phyloP scores from a whole-genome alignment of 73 alveolate species.

The Strombidium stylifer region DNA sequence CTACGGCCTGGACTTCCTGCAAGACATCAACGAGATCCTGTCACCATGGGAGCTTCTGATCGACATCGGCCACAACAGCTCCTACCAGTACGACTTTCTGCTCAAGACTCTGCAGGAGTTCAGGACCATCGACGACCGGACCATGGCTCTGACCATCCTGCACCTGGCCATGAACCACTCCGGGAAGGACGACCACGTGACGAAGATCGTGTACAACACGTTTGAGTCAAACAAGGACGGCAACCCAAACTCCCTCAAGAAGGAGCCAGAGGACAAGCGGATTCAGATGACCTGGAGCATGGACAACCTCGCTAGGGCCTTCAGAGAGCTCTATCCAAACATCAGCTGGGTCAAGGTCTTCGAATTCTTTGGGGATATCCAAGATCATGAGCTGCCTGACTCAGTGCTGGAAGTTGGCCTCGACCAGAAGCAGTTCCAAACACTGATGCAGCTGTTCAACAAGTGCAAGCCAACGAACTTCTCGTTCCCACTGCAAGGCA shows the following conservation, averaged over 20 bases:
- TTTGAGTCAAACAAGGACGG: constrained; percentile 55
- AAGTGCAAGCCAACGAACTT: constrained; percentile 53
- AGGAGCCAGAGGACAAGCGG: constrained; percentile 47
- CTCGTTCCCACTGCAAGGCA: constrained; percentile 46
- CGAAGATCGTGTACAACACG: constrained; percentile 6
- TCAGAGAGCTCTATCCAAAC: constrained; percentile 55
- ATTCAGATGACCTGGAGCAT: constrained; percentile 44
- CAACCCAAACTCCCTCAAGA: constrained; percentile 33
- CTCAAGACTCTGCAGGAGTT: constrained; percentile 47
- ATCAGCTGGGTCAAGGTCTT: constrained; percentile 50
- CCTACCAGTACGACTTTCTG: constrained; percentile 39
- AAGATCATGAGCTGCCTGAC: constrained; percentile 6
- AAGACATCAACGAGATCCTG: constrained; percentile 25
- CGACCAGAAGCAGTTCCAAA: constrained; percentile 50
- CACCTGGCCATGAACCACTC: constrained; percentile 33
- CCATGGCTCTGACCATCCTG: constrained; percentile 53
- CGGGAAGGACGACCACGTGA: constrained; percentile 29
- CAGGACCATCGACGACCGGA: constrained; percentile 20
- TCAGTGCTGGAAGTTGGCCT: background rate
- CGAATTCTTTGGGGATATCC: constrained; percentile 42
- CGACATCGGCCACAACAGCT: constrained; percentile 56
- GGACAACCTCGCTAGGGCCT: constrained; percentile 51
- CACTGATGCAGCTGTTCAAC: constrained; percentile 35
- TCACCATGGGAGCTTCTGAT: constrained; percentile 61
- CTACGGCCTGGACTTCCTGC: constrained; percentile 31